Base-by-base conservation (phyloP, 306 rosid genomes). In the Dalbergia oliveri region DNA sequence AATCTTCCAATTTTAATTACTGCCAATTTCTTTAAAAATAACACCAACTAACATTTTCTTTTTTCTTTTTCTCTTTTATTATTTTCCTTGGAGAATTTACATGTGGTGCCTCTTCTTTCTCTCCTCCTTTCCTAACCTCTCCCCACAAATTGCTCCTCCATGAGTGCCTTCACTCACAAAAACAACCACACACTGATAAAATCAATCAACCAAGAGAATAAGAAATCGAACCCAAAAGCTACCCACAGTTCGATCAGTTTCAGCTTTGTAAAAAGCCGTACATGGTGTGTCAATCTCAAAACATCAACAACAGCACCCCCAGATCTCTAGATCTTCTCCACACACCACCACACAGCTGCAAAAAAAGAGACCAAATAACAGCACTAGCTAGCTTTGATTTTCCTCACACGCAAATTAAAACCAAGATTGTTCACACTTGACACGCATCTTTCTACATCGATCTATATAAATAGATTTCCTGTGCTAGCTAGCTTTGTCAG, bases 111-210 rank as follows among this genome's bases (percentile, higher is more conserved):
- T 81, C 84, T 75, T 47, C 39, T 60, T 69, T 31, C 51, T 51
- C 62, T 57, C 57, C 14, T 35, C 60, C 72, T 68, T 34, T 41
- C 50, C 51, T 54, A 23, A 53, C 13, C 16, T 2, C 37, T 15
- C 9, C 80, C 60, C 78, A 45, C 66, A 61, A 62, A 62, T n/a
- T 79, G 31, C 80, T 59, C 72, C 34, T 82, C 64, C 77, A 70
- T 81, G 69, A 59, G 78, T 78, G 54, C 31, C 88, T 73, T 79
- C 70, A 85, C 49, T 68, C 65, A 63, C 75, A 72, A 79, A 70
- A 35, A 82, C 54, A 84, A 44, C 57, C 67, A 81, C 53, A 84
- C 58, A 66, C 72, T 66, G 11, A 69, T 12, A 51, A 69, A 62
- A 72, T 58, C 16, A 72, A 50, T 76, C 49, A 65, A 61, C 61